Conservation (phyloP, 2,329 filamentous ascomycete species). For the Cladophialophora chaetospira region DNA sequence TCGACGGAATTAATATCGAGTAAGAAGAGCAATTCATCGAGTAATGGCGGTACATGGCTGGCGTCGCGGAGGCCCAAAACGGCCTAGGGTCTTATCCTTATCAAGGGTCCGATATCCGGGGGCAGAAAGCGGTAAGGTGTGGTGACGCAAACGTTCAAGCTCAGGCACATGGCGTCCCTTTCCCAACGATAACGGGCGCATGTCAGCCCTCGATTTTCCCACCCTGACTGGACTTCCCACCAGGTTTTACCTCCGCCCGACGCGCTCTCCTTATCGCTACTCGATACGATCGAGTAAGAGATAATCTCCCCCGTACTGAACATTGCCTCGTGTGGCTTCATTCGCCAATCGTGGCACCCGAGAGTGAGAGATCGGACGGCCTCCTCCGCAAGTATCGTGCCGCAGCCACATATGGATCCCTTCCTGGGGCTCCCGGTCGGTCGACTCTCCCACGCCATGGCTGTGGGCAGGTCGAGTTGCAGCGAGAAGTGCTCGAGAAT, state of each 20-base stretch:
- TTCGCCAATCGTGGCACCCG: conserved; percentile 17
- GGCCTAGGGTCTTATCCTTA: conserved; percentile 23
- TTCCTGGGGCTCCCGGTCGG: conserved; percentile 6
- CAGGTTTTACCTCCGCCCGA: conserved; percentile 7
- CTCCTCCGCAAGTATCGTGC: conserved; percentile 21
- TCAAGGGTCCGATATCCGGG: conserved; percentile 14
- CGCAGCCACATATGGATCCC: conserved; percentile 9
- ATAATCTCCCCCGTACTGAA: conserved; percentile 16
- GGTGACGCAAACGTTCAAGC: not conserved
- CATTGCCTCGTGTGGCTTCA: not conserved
- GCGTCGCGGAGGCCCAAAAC: conserved; percentile 14
- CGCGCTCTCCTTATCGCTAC: conserved; percentile 23
- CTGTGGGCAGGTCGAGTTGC: conserved; percentile 2
- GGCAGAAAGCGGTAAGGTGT: conserved; percentile 8
- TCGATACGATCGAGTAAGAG: conserved; percentile 33
- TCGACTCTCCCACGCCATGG: conserved; percentile 5
- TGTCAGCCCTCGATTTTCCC: conserved; percentile 7
- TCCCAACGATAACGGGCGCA: conserved; percentile 26
- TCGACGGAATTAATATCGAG: too few relatives aligned
- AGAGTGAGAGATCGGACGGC: conserved; percentile 14
- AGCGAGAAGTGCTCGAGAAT: conserved; percentile 11
- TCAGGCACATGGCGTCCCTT: conserved; percentile 4
- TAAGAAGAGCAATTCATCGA: conserved; percentile 29
- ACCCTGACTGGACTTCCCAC: conserved; percentile 1
- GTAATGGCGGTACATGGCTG: conserved; percentile 21